A percentile compares a stretch with the other conserved stretches of the same genome.
phyloP scores from a whole-genome alignment of 495 filamentous ascomycete species.

The Penicillium desertorum region DNA sequence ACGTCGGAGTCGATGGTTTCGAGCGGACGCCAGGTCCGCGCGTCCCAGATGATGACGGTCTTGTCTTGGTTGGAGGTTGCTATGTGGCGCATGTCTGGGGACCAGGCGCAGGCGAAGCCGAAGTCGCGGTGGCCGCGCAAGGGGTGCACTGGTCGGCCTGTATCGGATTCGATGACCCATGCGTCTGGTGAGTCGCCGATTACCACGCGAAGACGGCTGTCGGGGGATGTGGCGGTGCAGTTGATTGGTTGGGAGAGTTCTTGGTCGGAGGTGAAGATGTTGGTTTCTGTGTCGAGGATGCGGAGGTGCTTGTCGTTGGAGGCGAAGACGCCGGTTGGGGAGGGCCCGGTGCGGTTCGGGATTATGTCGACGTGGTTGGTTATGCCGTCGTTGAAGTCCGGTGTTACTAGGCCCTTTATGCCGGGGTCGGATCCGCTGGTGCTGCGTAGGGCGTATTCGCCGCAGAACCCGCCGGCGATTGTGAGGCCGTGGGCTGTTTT shows the following conservation, averaged over 20 bases:
- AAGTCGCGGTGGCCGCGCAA: constrained; percentile 75
- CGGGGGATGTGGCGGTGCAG: constrained; percentile 77
- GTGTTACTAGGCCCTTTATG: constrained; percentile 51
- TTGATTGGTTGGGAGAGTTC: constrained; percentile 72
- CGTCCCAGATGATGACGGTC: constrained; percentile 82
- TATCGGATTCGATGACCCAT: constrained; percentile 63
- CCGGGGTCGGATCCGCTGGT: constrained; percentile 60
- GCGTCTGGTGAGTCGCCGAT: constrained; percentile 65
- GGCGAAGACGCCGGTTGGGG: constrained; percentile 71
- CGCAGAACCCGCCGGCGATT: constrained; percentile 76
- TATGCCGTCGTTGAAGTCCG: constrained; percentile 60
- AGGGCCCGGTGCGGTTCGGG: constrained; percentile 55
- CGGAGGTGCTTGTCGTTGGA: constrained; percentile 81
- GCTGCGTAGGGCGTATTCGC: constrained; percentile 73
- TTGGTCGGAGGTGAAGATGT: constrained; percentile 61
- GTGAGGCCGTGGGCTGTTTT: constrained; percentile 64
- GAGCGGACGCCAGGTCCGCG: constrained; percentile 67
- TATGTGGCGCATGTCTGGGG: constrained; percentile 81
- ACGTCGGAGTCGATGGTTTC: constrained; percentile 69
- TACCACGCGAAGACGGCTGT: constrained; percentile 75
- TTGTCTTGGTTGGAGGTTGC: constrained; percentile 92
- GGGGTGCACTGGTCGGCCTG: constrained; percentile 52
- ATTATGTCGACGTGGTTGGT: constrained; percentile 84
- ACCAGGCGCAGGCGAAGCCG: constrained; percentile 90
- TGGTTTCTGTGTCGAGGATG: constrained; percentile 68